Evolutionary conservation across 139 green algal genomes (phyloP).

Genomic region (Pseudopediastrum boryanum): DNA sequence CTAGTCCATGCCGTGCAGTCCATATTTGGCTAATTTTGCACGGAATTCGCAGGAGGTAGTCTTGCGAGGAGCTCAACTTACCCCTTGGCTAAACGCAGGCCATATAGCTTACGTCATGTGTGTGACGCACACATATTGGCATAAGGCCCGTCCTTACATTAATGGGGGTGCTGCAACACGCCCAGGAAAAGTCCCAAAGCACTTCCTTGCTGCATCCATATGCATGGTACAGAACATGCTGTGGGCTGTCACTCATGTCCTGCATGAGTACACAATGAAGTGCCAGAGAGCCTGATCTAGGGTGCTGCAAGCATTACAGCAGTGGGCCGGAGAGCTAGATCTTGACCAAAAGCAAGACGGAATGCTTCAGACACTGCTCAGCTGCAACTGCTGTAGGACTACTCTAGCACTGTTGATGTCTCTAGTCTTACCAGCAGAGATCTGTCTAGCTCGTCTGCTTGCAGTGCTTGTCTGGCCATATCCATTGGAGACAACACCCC

Average conservation of each 20-base stretch:
- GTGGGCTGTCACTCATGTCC: neutral
- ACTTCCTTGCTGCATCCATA: neutral
- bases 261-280: neutral
- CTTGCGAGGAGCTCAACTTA: neutral
- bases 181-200: neutral
- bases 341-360: neutral
- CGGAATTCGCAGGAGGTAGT: neutral
- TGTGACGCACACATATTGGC: neutral
- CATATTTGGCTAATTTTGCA: neutral
- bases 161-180: too few relatives aligned
- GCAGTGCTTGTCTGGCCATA: constrained; percentile 28
- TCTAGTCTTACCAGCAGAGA: constrained; percentile 35
- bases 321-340: neutral
- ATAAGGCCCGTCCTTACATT: too few relatives aligned
- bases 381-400: neutral
- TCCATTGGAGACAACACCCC: constrained; percentile 29
- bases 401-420: neutral
- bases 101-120: neutral
- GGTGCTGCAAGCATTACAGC: neutral
- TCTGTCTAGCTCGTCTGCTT: constrained; percentile 39
- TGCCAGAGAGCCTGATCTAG: neutral
- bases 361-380: neutral
- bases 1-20: neutral
- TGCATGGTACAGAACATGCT: neutral
- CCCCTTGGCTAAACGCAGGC: neutral